Base-by-base conservation (phyloP, 2,329 filamentous ascomycete species). In the Apiospora aurea region DNA sequence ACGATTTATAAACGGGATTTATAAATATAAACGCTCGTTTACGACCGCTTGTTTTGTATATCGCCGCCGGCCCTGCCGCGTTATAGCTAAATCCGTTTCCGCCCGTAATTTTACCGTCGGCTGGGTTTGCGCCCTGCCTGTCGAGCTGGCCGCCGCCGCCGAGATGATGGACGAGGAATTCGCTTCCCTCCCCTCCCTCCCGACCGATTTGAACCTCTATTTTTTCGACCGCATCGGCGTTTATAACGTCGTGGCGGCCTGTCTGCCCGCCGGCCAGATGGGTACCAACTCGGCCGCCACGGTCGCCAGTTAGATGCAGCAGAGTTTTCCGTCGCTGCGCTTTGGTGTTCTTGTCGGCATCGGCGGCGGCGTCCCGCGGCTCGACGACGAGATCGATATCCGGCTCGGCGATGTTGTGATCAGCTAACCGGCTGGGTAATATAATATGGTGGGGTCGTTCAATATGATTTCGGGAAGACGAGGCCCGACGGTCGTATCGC, bases 101-200 rank as follows among this genome's bases (percentile, higher is more conserved):
- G n/a, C 41, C 66, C 11, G 68, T 34, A 70, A 74, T 13, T 82
- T 81, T 67, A 78, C 75, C 3, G 75, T 81, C 13, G 79, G 76
- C 61, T 82, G 80, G 80, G 72, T 82, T 10, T 79, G 79, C 71
- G 80, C 79, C 0, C 74, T 83, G 10, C 75, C 75, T 1, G 67
- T 77, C 53, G 81, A 83, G 72, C 76, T 78, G 51, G 75, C 79
- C 7, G 76, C 78, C 3, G 72, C 74, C 64, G 75, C 73, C 21
- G 76, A 81, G 75, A 76, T 82, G 0, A 80, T 82, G 69, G 71
- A 67, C 69, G 71, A 67, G n/a, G 64, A 74, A 26, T 75, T 82
- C 67, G 68, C 73, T 0, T n/a, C 71, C 26, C 69, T 76, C 21
- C 26, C 71, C 8, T 21, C 38, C 29, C 29, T 14, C 5, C 46